Evolutionary conservation across 805 yeast species (phyloP).

Genomic region (Ogataea allantospora): DNA sequence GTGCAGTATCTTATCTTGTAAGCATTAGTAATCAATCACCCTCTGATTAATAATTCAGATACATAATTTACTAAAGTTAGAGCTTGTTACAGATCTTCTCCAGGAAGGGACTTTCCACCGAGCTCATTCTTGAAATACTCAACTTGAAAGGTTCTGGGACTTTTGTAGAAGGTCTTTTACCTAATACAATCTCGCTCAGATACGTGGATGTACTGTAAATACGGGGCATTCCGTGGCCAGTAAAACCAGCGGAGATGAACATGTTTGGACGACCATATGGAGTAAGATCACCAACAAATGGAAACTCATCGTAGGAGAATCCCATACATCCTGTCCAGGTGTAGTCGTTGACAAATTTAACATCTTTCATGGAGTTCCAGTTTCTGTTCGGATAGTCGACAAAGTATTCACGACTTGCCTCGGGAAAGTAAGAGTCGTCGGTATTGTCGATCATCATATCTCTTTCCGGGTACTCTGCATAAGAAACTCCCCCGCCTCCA

Average conservation of each 20-base stretch:
- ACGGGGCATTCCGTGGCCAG: constrained; percentile 55
- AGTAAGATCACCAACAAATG: constrained; percentile 43
- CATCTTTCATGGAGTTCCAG: constrained; percentile 22
- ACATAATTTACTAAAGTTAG: neutral
- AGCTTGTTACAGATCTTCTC: neutral
- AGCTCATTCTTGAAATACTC: constrained; percentile 2
- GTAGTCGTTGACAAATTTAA: constrained; percentile 32
- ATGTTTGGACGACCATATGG: constrained; percentile 28
- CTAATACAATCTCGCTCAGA: constrained; percentile 30
- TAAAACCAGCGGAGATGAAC: constrained; percentile 44
- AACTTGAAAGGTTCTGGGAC: constrained; percentile 5
- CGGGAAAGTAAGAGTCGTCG: constrained; percentile 36
- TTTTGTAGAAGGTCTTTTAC: constrained; percentile 6
- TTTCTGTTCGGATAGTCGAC: constrained; percentile 30
- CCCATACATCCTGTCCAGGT: constrained; percentile 51
- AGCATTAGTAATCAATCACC: too few relatives aligned
- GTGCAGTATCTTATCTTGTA: too few relatives aligned
- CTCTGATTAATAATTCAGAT: neutral
- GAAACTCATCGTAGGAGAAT: constrained; percentile 40
- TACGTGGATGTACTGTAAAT: constrained; percentile 40
- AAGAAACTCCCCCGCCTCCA: constrained; percentile 34
- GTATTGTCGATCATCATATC: constrained; percentile 22
- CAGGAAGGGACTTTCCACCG: neutral
- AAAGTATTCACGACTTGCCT: constrained; percentile 26
- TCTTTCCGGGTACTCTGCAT: constrained; percentile 15